Base-by-base conservation (phyloP, 2,329 filamentous ascomycete genomes). In the Xylaria polymorpha region DNA sequence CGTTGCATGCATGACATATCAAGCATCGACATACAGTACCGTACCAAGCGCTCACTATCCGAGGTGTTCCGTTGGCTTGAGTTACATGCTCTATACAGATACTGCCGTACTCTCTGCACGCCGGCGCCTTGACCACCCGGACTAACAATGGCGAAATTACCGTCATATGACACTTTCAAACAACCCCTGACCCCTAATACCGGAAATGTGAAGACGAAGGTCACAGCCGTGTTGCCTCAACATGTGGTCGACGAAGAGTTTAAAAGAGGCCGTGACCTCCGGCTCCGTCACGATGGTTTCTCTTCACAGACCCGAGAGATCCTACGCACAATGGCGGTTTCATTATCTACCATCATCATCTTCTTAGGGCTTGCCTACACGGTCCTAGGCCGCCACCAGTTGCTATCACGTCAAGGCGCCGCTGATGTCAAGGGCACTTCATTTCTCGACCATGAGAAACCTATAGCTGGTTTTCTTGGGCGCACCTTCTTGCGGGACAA, bases 401-500 rank as follows among this genome's bases (percentile, higher is more conserved):
- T 22, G 7, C 9, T 61, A 12, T 4, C 56, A 10, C 57, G 56
- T 32, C 41, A 51, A 25, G 18, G n/a, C 10, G 61, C 44, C 25
- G 20, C 12, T 12, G 22, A 39, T 15, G 20, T 67, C 4, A 68
- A 56, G 20, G 75, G 75, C 14, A 77, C 75, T n/a, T 72, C 73
- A 12, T 78, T 77, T 57, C 66, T 77, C 14, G 70, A 78, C 43
- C 75, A 75, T 53, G 75, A 77, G n/a, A 53, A 43, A 9, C 72
- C 67, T 0, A 73, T 78, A 51, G 68, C 69, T 43, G 55, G 70
- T 29, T 76, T 77, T 57, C 53, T 70, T 3, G 76, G 77, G 22
- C 73, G 71, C 63, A 71, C 73, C n/a, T 78, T 78, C 63, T 35
- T 78, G 41, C 73, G 61, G 44, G 69, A 80, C 62, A 83, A 83